phyloP scores from a whole-genome alignment of 495 filamentous ascomycete genomes.

The Clavariopsis aquatica region DNA sequence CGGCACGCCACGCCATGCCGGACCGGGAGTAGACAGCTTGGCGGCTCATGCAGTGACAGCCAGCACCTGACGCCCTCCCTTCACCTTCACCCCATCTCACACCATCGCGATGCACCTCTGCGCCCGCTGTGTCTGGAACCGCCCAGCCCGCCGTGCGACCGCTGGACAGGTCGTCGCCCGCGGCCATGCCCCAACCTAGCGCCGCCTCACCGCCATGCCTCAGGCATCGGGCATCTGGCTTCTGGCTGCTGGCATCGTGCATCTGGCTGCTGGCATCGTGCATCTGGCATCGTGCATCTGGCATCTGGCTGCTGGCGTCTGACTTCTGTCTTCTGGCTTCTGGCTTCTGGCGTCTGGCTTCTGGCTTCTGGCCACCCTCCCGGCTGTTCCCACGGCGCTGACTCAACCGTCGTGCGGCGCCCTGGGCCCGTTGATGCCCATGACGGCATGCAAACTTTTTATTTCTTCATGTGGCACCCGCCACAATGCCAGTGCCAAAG shows the following conservation, averaged over 20 bases:
- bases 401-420: background rate
- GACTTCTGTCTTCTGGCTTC: too few species aligned
- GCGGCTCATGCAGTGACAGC: background rate
- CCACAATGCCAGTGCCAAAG: background rate
- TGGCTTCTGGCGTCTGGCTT: too few species aligned
- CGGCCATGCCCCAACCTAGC: too few species aligned
- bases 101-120: background rate
- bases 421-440: background rate
- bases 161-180: too few species aligned
- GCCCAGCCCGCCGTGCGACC: too few species aligned
- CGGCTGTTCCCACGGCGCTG: background rate
- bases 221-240: too few species aligned
- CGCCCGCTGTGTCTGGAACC: background rate
- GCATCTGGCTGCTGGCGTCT: too few species aligned
- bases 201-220: background rate
- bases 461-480: background rate
- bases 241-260: too few species aligned
- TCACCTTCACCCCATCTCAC: slow-evolving; percentile 2
- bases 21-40: background rate
- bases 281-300: too few species aligned
- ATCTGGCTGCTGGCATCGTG: too few species aligned
- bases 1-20: background rate
- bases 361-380: too few species aligned
- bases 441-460: background rate
- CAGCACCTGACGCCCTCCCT: background rate